Evolutionary conservation across 1,284 basidiomycete species (phyloP).

Genomic region (Leccinum subfulvum): DNA sequence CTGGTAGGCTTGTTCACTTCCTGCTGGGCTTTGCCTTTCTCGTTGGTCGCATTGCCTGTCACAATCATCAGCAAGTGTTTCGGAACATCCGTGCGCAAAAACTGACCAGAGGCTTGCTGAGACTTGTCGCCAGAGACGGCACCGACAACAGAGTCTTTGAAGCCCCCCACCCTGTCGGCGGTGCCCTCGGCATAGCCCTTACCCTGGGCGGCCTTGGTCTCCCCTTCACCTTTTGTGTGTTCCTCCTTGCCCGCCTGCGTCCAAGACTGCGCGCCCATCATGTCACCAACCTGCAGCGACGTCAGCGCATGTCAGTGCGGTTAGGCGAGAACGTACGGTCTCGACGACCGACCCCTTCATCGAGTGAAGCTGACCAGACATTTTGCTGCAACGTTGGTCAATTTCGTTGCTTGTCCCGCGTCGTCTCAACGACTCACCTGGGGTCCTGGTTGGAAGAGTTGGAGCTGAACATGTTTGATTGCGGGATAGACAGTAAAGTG

Average conservation of each 20-base stretch:
- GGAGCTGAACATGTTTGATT: slow-evolving; percentile 14
- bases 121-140: slow-evolving; percentile 64
- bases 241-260: slow-evolving; percentile 61
- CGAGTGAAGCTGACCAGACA: slow-evolving; percentile 61
- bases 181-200: slow-evolving; percentile 59
- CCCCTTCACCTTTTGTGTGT: slow-evolving; percentile 63
- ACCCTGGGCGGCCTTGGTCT: slow-evolving; percentile 54
- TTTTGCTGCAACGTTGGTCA: slow-evolving; percentile 45
- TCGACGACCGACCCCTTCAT: slow-evolving; percentile 62
- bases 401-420: neutral
- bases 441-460: slow-evolving; percentile 25
- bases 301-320: neutral
- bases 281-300: slow-evolving; percentile 43
- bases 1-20: slow-evolving; percentile 43
- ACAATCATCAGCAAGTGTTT: neutral
- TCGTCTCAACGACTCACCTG: slow-evolving; percentile 23
- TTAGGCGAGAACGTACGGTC: slow-evolving; percentile 32
- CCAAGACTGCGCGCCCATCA: slow-evolving; percentile 48
- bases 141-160: slow-evolving; percentile 66
- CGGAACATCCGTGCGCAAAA: too few relatives aligned
- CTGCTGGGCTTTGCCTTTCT: slow-evolving; percentile 61
- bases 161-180: slow-evolving; percentile 58
- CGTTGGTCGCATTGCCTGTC: slow-evolving; percentile 53
- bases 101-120: slow-evolving; percentile 56
- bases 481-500: neutral